Percentiles rank a stretch among this genome's conserved stretches.
phyloP scores from a whole-genome alignment of 305 asterid genomes.

The Rubia balearica region DNA sequence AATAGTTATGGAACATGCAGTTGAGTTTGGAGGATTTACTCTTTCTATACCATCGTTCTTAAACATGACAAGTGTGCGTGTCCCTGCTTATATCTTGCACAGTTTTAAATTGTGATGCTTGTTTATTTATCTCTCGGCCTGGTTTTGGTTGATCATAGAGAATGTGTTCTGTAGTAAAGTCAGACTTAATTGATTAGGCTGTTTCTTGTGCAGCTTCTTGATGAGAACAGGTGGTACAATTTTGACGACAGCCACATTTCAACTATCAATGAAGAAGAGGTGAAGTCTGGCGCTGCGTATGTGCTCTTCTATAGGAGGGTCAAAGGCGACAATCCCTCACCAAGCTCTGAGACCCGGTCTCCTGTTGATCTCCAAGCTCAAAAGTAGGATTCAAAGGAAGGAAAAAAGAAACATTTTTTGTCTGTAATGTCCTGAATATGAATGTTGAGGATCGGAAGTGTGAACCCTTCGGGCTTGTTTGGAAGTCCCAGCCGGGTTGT shows the following conservation, averaged over 20 bases:
- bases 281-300: conserved; percentile 87
- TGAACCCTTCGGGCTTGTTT: conserved; percentile 13
- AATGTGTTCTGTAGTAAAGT: neutral
- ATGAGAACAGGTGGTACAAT: conserved; percentile 92
- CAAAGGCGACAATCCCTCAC: conserved; percentile 49
- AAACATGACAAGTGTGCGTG: neutral
- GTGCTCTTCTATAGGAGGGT: conserved; percentile 91
- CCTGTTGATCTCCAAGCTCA: conserved; percentile 25
- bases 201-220: conserved; percentile 59
- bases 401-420: neutral
- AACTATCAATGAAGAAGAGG: conserved; percentile 79
- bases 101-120: neutral
- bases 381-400: conserved; percentile 5
- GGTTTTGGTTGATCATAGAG: neutral
- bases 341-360: conserved; percentile 48
- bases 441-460: neutral
- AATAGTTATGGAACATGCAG: too few relatives aligned
- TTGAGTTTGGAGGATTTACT: neutral
- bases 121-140: neutral
- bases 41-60: neutral
- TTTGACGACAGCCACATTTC: conserved; percentile 92
- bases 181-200: neutral
- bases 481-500: conserved; percentile 15
- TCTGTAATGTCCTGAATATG: conserved; percentile 3
- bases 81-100: neutral